phyloP scores from a whole-genome alignment of 2,329 filamentous ascomycete species.

The Fusarium annulatum region DNA sequence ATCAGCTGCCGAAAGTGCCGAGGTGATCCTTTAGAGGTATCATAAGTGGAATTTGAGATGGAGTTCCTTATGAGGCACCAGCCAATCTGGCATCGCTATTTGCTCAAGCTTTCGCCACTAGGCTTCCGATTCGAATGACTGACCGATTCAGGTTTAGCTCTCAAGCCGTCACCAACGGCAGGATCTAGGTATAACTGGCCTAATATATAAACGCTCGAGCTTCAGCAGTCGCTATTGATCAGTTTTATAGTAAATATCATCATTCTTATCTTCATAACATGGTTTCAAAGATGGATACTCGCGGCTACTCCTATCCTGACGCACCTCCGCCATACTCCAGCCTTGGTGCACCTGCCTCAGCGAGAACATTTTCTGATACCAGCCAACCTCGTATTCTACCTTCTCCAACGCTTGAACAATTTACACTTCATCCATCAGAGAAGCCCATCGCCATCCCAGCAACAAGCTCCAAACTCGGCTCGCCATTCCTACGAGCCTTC shows the following conservation, averaged over 20 bases:
- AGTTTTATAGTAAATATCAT: rapidly evolving
- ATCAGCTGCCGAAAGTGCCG: constrained; percentile 1
- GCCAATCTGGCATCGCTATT: not conserved
- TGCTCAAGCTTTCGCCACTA: not conserved
- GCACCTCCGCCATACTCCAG: not conserved
- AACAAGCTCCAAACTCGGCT: not conserved
- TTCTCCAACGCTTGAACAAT: rapidly evolving
- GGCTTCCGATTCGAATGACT: not conserved
- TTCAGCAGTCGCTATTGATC: not conserved
- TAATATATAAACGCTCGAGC: not conserved
- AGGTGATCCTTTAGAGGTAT: rapidly evolving
- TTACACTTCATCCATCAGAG: not conserved
- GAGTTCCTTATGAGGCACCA: not conserved
- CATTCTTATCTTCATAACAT: rapidly evolving
- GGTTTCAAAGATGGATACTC: no score
- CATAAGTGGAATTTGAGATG: no score
- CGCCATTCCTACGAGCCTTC: not conserved
- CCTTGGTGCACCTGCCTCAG: not conserved
- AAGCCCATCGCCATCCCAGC: not conserved
- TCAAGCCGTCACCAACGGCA: not conserved
- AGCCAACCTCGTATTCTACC: not conserved
- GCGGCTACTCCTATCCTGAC: not conserved
- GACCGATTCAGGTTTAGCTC: not conserved
- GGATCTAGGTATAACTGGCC: not conserved
- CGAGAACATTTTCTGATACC: rapidly evolving